Evolutionary conservation across 306 rosid genomes (phyloP), one percentile per base, ranked within the genome.

Genomic region (Cicer chorassanicum): DNA sequence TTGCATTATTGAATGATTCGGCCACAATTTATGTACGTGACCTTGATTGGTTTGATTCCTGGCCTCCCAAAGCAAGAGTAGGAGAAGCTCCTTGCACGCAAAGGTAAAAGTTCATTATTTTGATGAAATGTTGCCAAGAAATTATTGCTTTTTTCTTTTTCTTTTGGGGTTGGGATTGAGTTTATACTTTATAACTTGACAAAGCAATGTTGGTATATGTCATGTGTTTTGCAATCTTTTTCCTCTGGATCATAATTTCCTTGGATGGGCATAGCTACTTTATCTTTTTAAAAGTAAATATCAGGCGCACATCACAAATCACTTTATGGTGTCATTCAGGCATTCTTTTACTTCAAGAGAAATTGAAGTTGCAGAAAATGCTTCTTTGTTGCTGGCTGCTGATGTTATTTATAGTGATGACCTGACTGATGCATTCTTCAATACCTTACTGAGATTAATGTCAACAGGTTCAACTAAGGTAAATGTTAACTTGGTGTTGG

Each of bases 321-420:
- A 48, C 73, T 76, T 72, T 19, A 51, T 84, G 79, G 73, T 65
- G 39, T 83, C 78, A 7, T 76, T 42, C 83, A 91, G 98, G 85
- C 84, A 83, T 81, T 84, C 84, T 16, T 93, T 97, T 97, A 81
- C 92, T 57, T 79, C 38, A n/a, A 68, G 72, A 50, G 97, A 91
- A 67, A 82, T 89, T 75, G 87, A 90, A 86, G 90, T 81, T 73
- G 98, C 85, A 51, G 82, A 86, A 59, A 81, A 81, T 78, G 97
- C 96, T 76, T 83, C 92, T 53, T 56, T 91, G 81, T 87, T 93
- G 77, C 64, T 91, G 78, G 97, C 97, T 80, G 98, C 96, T 51
- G 98, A 93, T 76, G 93, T 93, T 72, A 91, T 93, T 72, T 93
- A 93, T 71, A 86, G 91, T 15, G 91, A 93, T 75, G 91, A 89